These are phyloP conservation scores for Phytophthora idaei DNA, from an alignment of 352 stramenopile genomes.

Conservation along the genomic window DNA sequence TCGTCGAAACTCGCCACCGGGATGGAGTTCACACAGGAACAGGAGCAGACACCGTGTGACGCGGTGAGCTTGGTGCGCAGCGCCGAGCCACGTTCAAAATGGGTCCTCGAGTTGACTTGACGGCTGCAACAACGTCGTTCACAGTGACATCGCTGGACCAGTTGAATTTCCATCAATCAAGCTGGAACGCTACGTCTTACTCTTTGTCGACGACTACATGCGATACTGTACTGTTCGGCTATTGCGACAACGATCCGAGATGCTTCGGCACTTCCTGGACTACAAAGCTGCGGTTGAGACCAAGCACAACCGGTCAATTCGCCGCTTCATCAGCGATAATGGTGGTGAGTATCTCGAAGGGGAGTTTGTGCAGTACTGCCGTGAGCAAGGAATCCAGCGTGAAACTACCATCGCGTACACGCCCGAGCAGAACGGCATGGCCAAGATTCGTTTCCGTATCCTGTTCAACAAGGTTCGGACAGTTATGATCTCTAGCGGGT, in stretches of 20 bases:
- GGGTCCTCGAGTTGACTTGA: slow-evolving; percentile 1
- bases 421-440: background rate
- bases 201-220: slow-evolving; percentile 11
- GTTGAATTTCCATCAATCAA: slow-evolving; percentile 6
- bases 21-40: background rate
- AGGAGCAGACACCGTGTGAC: slow-evolving; percentile 1
- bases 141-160: slow-evolving; percentile 11
- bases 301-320: slow-evolving; percentile 8
- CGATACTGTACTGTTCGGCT: background rate
- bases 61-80: slow-evolving; percentile 9
- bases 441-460: background rate
- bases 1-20: slow-evolving; percentile 5
- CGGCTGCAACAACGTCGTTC: slow-evolving; percentile 4
- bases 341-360: slow-evolving; percentile 2
- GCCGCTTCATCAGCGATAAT: slow-evolving; percentile 15
- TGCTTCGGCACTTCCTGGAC: slow-evolving; percentile 7
- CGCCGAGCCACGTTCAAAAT: slow-evolving; percentile 4
- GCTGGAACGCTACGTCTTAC: slow-evolving; percentile 6
- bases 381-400: background rate
- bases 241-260: slow-evolving; percentile 1
- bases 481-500: background rate
- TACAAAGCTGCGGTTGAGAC: slow-evolving; percentile 5
- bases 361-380: slow-evolving; percentile 2
- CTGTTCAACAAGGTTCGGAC: background rate
- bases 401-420: background rate